These are phyloP conservation scores for Xylariaceae sp. DNA, from an alignment of 2,329 filamentous ascomycete genomes.

Conservation along the genomic window DNA sequence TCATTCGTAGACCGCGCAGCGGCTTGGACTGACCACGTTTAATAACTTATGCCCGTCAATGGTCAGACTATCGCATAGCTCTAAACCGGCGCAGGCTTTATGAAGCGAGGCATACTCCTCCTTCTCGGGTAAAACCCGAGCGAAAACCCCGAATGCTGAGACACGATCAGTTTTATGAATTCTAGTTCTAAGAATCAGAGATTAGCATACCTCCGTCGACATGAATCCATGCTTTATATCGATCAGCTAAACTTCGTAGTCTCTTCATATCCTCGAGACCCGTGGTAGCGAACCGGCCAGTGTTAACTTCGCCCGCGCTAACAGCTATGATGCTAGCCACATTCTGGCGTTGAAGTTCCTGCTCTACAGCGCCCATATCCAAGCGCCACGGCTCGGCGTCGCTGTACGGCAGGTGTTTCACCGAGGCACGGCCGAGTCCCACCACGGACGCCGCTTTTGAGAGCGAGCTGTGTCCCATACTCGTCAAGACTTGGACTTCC, in stretches of 20 bases:
- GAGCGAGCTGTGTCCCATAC: slow-evolving; percentile 76
- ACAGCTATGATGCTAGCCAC: slow-evolving; percentile 70
- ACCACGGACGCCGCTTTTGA: slow-evolving; percentile 77
- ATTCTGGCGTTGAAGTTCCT: slow-evolving; percentile 46
- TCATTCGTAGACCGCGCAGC: not conserved
- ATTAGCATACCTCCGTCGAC: slow-evolving; percentile 63
- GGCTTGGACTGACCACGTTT: slow-evolving; percentile 59
- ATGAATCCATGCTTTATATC: slow-evolving; percentile 77
- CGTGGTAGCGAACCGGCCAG: slow-evolving; percentile 67
- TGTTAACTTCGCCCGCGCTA: slow-evolving; percentile 89
- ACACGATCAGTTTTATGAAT: slow-evolving; percentile 1
- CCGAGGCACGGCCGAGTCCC: slow-evolving; percentile 65
- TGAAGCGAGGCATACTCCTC: slow-evolving; percentile 52
- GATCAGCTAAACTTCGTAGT: slow-evolving; percentile 65
- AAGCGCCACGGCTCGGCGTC: slow-evolving; percentile 60
- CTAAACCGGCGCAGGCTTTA: slow-evolving; percentile 55
- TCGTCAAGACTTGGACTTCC: slow-evolving; percentile 71
- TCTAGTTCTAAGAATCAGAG: not conserved
- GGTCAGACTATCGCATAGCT: slow-evolving; percentile 81
- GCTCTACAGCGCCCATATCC: slow-evolving; percentile 60
- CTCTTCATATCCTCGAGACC: slow-evolving; percentile 52
- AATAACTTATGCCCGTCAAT: slow-evolving; percentile 88
- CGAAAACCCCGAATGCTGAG: slow-evolving; percentile 77
- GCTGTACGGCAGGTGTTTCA: slow-evolving; percentile 54
- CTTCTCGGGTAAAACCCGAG: slow-evolving; percentile 54